Evolutionary conservation across 2,329 filamentous ascomycete species (phyloP), one percentile per base, ranked within the genome.

Genomic region (Rutstroemia sydowiana): DNA sequence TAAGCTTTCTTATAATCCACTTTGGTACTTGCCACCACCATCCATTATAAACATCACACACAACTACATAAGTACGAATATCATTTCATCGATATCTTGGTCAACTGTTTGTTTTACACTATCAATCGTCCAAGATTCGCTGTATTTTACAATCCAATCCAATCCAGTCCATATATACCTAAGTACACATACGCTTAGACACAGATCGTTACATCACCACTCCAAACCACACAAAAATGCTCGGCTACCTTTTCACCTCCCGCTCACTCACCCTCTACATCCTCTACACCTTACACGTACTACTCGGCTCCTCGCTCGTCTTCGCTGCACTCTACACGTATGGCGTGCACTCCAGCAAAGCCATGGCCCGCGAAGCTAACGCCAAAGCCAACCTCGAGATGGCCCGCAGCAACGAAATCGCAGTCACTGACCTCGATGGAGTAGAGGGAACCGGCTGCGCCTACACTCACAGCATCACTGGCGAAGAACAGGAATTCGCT

Each of bases 181-280:
- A 37, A 37, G 14, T 37, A 16, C 34, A 37, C 4, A 14, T 37
- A n/a, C 34, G 16, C 2, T 37, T 10, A 34, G n/a, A n/a, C 34
- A 14, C 26, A 20, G 6, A 21, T 3, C 32, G 16, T n/a, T 13
- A 37, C 41, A 28, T 13, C 30, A 34, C 1, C 48, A 23, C 13
- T 10, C 2, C 9, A 6, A 45, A 28, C 2, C 41, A 26, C 8
- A 20, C 5, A 14, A 45, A 40, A 3, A 51, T 51, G 48, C 34
- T 51, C 34, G 32, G 36, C 42, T 51, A 51, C 42, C 48, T 51
- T 41, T 42, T 51, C 11, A 46, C 26, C 32, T 51, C 48, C 16
- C 45, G 45, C 21, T 51, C 48, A 32, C 39, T 51, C 16, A 46
- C 48, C 26, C 42, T 51, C 42, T 51, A 31, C 32, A 31, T 51